Evolutionary conservation across 495 filamentous ascomycete genomes (phyloP), one percentile per base, ranked within the genome.

Genomic region (Talaromyces nanjingensis): DNA sequence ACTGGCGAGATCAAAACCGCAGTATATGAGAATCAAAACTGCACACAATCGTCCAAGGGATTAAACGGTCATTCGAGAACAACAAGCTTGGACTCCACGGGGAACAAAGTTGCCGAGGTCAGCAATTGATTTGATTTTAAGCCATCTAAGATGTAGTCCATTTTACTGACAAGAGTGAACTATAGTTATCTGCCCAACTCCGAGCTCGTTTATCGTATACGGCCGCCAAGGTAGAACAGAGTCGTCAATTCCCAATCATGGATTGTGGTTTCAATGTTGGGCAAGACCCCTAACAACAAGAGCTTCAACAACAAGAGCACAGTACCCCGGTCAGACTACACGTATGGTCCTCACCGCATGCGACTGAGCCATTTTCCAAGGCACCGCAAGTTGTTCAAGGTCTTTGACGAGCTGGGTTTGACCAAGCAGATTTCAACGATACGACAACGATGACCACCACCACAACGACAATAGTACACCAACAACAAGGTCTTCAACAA

Each of bases 311-410:
- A 84, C 89, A 56, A 91, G 96, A 79, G 91, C 91, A 52, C 91
- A 92, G 67, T 96, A 97, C 67, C 92, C 92, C 0, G 92, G 92
- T 33, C 81, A 47, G 91, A 97, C 78, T 97, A 97, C 77, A 86
- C 86, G 42, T 81, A 90, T 71, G 79, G 78, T 4, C 89, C 87
- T 18, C 92, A 97, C 77, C 91, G 91, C 68, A 87, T 91, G 79
- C 86, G 92, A 57, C 85, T 97, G 7, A 79, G 87, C 67, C 89
- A 90, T 47, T 96, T 89, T 78, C 82, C 81, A 2, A 91, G 88
- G 84, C 92, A 97, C 73, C 86, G 86, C 63, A 82, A 84, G 67
- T 82, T 97, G 1, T 96, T 97, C 31, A 33, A 33, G 31, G 2
- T 33, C 31, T 6, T 33, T 8, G 7, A 4, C 31, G 7, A 33